These are phyloP conservation scores for Pogostemon cablin DNA, from an alignment of 257 asterid species.

Conservation along the genomic window DNA sequence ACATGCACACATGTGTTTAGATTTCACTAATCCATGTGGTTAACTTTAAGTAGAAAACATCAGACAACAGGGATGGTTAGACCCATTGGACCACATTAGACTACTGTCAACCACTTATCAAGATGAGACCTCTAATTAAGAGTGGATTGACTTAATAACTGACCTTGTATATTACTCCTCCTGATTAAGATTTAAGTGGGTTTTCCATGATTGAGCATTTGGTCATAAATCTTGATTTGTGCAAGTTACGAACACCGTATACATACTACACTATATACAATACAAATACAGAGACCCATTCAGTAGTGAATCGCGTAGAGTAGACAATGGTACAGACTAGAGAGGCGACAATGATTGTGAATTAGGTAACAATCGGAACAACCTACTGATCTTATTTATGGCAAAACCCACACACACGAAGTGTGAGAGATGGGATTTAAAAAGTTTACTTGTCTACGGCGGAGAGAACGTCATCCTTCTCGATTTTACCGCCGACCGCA, in stretches of 20 bases:
- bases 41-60: background rate
- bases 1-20: background rate
- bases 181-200: background rate
- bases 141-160: too few species aligned
- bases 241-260: too few species aligned
- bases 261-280: too few species aligned
- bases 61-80: background rate
- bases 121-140: background rate
- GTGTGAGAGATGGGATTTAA: background rate
- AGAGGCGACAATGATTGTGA: background rate
- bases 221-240: background rate
- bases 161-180: background rate
- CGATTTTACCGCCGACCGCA: slow-evolving; percentile 88
- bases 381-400: slow-evolving; percentile 9
- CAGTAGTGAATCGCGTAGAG: too few species aligned
- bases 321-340: background rate
- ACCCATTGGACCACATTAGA: slow-evolving; percentile 8
- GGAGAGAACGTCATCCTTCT: slow-evolving; percentile 70
- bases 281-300: too few species aligned
- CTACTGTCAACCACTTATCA: slow-evolving; percentile 1
- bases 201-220: background rate
- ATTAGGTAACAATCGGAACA: background rate
- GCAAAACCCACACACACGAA: background rate
- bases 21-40: background rate
- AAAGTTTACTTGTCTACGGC: slow-evolving; percentile 76